Base-by-base conservation (phyloP, 2,329 filamentous ascomycete genomes). In the Incumbomyces delicatus region DNA sequence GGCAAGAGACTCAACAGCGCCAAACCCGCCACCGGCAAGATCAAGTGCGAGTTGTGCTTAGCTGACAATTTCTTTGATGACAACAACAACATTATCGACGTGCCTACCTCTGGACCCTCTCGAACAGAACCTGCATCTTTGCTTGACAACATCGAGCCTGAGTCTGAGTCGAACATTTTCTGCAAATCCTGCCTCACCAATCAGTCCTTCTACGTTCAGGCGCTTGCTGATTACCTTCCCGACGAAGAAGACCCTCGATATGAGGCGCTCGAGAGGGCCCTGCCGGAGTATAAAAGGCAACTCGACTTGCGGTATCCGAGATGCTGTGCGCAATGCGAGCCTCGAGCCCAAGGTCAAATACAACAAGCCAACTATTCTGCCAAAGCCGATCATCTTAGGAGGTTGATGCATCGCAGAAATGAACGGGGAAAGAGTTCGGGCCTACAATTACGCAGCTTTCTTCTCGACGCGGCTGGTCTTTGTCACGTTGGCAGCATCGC, bases 1-100 rank as follows among this genome's bases (percentile, higher is more conserved):
- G 83, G 85, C 57, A 73, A 74, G 8, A 48, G 52, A 41, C 52
- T 49, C 20, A 56, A 50, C 47, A 42, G 39, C 18, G 43, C 44
- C 27, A 75, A 79, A 57, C 76, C 77, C 27, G 60, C 62, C 44
- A 71, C 78, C 47, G 74, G 72, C 61, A 75, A 80, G 58, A 95
- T 89, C 66, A 71, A 80, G 38, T 95, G 88, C 66, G 67, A 75
- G 16, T 71, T 76, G 51, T 98, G 92, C 71, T 85, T 92, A 58
- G 85, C 89, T 14, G 80, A 83, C 49, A 98, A 96, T 65, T 85
- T 87, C 68, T 72, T 95, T 29, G 92, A 98, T 62, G 75, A 92
- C 85, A 79, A 87, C 62, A 90, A 90, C 59, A 81, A 94, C 42
- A 92, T 96, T 54, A 84, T 86, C 47, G 90, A 98, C 64, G 87